Conservation (phyloP, 176 grass and related monocot genomes). For the Guadua angustifolia region DNA sequence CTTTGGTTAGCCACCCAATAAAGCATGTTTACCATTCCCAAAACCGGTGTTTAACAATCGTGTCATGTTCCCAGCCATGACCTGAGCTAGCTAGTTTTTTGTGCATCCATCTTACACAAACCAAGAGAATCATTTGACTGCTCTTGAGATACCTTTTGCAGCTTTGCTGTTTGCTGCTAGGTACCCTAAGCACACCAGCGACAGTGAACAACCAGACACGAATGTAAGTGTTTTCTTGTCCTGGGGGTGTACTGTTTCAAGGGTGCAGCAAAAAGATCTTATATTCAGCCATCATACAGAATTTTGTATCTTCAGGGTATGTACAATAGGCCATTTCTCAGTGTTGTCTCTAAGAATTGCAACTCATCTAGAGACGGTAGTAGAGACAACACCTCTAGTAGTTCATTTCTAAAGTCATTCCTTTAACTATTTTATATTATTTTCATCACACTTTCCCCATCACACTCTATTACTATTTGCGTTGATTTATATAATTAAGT, state of each 20-base stretch:
- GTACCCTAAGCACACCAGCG: neutral
- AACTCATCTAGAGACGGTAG: too few species aligned
- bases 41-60: slow-evolving; percentile 8
- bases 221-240: slow-evolving; percentile 42
- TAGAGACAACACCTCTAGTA: too few species aligned
- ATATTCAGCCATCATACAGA: slow-evolving; percentile 4
- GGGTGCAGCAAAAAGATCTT: slow-evolving; percentile 32
- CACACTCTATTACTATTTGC: too few species aligned
- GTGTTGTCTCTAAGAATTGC: too few species aligned
- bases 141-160: slow-evolving; percentile 17
- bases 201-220: slow-evolving; percentile 39
- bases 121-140: slow-evolving; percentile 50
- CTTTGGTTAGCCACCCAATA: slow-evolving; percentile 16
- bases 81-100: neutral
- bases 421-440: too few species aligned
- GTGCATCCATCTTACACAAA: neutral
- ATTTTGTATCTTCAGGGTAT: neutral
- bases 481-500: too few species aligned
- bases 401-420: too few species aligned
- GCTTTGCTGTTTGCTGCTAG: slow-evolving; percentile 8
- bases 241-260: slow-evolving; percentile 29
- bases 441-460: too few species aligned
- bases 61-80: neutral
- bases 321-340: too few species aligned
- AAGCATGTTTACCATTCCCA: slow-evolving; percentile 38